These are phyloP conservation scores for Corymbia maculata DNA, from an alignment of 345 rosid genomes.

Conservation along the genomic window DNA sequence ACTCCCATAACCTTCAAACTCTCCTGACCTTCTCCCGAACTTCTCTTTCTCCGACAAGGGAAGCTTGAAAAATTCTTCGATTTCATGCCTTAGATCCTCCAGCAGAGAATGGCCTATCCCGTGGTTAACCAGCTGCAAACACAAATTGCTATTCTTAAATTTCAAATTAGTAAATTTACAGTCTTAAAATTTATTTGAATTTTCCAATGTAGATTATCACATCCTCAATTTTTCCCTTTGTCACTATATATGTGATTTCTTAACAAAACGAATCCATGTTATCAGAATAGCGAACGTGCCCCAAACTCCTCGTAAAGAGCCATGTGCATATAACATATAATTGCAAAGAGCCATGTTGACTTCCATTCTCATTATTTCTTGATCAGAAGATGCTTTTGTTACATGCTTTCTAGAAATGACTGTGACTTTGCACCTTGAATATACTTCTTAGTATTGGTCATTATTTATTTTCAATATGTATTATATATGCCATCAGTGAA, in stretches of 20 bases:
- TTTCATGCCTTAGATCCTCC: neutral
- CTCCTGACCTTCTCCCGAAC: neutral
- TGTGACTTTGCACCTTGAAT: neutral
- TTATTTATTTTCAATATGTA: neutral
- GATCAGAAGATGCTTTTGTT: neutral
- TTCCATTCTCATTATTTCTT: neutral
- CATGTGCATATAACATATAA: neutral
- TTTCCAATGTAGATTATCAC: neutral
- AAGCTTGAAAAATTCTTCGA: slow-evolving; percentile 5
- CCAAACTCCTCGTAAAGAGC: neutral
- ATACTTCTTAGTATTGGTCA: neutral
- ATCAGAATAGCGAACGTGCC: neutral
- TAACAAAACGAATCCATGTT: neutral
- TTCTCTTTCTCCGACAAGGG: neutral
- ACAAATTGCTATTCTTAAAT: neutral
- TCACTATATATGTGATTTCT: neutral
- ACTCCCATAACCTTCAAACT: slow-evolving; percentile 1
- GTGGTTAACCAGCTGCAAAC: slow-evolving; percentile 6
- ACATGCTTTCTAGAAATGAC: neutral
- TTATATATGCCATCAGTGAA: no score
- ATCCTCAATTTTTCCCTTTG: neutral
- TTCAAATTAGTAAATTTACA: neutral
- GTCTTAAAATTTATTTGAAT: neutral
- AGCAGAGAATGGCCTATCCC: neutral
- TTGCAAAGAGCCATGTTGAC: neutral